Conservation (phyloP, 2,329 filamentous ascomycete genomes). For the Sordariomycetes sp. region DNA sequence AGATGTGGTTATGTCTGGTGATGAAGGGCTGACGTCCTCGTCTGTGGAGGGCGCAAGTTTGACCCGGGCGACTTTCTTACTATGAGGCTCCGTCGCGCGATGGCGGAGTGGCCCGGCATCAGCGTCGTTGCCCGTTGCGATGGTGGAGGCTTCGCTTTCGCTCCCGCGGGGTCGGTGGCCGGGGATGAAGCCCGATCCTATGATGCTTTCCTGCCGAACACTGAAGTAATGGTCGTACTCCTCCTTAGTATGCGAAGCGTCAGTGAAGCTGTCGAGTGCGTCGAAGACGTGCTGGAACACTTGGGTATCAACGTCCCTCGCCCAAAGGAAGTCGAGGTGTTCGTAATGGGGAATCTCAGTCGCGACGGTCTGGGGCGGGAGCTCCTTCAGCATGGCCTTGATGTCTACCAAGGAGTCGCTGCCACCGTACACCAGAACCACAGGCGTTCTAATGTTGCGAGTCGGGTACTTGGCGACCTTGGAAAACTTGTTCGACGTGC, state of each 20-base stretch:
- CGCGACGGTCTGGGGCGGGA: slow-evolving; percentile 76
- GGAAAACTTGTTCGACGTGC: slow-evolving; percentile 72
- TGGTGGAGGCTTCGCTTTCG: slow-evolving; percentile 2
- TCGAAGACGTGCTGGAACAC: slow-evolving; percentile 92
- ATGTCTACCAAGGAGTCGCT: slow-evolving; percentile 94
- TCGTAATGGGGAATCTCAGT: slow-evolving; percentile 89
- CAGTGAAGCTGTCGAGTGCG: slow-evolving; percentile 65
- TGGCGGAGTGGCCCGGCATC: slow-evolving; percentile 1
- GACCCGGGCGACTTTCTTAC: neutral
- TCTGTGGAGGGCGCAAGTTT: slow-evolving; percentile 4
- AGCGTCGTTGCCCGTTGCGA: neutral
- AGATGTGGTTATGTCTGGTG: slow-evolving; percentile 7
- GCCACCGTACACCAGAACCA: slow-evolving; percentile 88
- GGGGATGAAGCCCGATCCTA: slow-evolving; percentile 21
- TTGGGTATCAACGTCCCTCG: slow-evolving; percentile 68
- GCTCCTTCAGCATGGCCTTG: slow-evolving; percentile 78
- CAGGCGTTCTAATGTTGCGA: slow-evolving; percentile 90
- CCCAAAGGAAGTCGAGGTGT: slow-evolving; percentile 96
- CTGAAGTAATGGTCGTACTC: slow-evolving; percentile 50
- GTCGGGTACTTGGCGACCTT: slow-evolving; percentile 96
- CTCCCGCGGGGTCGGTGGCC: neutral
- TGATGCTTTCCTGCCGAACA: slow-evolving; percentile 40
- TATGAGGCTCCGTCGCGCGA: slow-evolving; percentile 1
- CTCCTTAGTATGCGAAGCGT: slow-evolving; percentile 46
- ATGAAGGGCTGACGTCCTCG: slow-evolving; percentile 6